phyloP scores from a whole-genome alignment of 257 asterid genomes.

The Linderniella brevidens region DNA sequence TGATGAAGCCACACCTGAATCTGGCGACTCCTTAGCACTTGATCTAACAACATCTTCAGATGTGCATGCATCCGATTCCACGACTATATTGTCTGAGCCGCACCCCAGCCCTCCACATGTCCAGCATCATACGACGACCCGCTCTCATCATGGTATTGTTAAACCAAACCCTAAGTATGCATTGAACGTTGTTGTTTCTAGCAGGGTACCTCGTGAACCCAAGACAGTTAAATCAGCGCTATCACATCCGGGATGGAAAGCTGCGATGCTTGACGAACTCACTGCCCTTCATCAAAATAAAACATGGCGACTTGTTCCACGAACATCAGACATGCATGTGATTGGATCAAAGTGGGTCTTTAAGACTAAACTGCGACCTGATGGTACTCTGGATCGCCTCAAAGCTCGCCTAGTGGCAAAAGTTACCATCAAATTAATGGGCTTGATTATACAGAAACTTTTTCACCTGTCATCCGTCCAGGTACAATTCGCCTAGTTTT shows the following conservation, averaged over 20 bases:
- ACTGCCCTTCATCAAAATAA: background rate
- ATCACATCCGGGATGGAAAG: background rate
- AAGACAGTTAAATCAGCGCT: background rate
- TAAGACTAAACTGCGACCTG: background rate
- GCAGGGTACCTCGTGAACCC: slow-evolving; percentile 1
- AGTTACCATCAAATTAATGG: slow-evolving; percentile 5
- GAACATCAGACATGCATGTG: slow-evolving; percentile 1
- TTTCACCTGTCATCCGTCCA: slow-evolving; percentile 3
- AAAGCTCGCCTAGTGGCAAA: slow-evolving; percentile 2
- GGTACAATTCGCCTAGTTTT: background rate
- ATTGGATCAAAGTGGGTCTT: slow-evolving; percentile 4
- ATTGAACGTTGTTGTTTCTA: background rate
- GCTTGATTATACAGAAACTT: background rate
- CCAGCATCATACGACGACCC: slow-evolving; percentile 1
- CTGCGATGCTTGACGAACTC: slow-evolving; percentile 3
- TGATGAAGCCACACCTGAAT: too few relatives aligned
- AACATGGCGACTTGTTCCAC: background rate
- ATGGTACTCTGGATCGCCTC: slow-evolving; percentile 2
- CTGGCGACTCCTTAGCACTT: too few relatives aligned
- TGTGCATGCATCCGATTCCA: too few relatives aligned
- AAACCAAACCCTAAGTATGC: slow-evolving; percentile 7
- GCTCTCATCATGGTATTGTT: background rate
- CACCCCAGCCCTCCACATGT: background rate
- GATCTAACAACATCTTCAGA: too few relatives aligned
- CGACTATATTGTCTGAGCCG: background rate